Evolutionary conservation across 495 filamentous ascomycete genomes (phyloP).

Genomic region (Tuber microsphaerosporum): DNA sequence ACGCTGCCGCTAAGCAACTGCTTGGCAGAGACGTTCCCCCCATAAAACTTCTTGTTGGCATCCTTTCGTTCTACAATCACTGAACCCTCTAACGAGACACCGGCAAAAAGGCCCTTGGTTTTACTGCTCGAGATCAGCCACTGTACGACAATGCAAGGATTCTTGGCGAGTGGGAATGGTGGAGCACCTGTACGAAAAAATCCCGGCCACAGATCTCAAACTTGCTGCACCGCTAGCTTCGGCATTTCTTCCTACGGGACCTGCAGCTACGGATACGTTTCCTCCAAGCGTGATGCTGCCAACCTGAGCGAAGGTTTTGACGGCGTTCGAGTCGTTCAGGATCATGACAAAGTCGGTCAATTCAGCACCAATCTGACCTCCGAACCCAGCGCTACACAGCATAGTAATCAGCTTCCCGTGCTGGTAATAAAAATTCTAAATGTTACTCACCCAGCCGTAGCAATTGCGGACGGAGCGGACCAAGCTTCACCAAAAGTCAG

Average conservation of each 20-base stretch:
- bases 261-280: constrained; percentile 92
- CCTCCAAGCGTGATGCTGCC: constrained; percentile 85
- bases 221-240: constrained; percentile 94
- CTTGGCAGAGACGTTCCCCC: constrained; percentile 66
- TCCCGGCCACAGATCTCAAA: constrained; percentile 76
- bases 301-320: constrained; percentile 88
- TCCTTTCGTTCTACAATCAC: constrained; percentile 88
- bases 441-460: constrained; percentile 59
- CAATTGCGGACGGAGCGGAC: constrained; percentile 90
- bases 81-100: constrained; percentile 86
- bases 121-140: constrained; percentile 52
- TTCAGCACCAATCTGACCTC: constrained; percentile 95
- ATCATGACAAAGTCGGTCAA: constrained; percentile 99
- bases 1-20: constrained; percentile 73
- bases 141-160: background rate
- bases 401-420: constrained; percentile 5
- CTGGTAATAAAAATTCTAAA: background rate
- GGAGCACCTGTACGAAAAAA: constrained; percentile 70
- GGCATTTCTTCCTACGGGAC: constrained; percentile 87
- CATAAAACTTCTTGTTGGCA: constrained; percentile 94
- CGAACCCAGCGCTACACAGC: constrained; percentile 62
- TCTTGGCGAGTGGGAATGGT: constrained; percentile 2
- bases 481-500: constrained; percentile 49
- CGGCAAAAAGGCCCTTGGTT: constrained; percentile 94
- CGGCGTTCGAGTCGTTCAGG: constrained; percentile 83